Conservation (phyloP, 257 asterid genomes). For the Przewalskia tangutica region DNA sequence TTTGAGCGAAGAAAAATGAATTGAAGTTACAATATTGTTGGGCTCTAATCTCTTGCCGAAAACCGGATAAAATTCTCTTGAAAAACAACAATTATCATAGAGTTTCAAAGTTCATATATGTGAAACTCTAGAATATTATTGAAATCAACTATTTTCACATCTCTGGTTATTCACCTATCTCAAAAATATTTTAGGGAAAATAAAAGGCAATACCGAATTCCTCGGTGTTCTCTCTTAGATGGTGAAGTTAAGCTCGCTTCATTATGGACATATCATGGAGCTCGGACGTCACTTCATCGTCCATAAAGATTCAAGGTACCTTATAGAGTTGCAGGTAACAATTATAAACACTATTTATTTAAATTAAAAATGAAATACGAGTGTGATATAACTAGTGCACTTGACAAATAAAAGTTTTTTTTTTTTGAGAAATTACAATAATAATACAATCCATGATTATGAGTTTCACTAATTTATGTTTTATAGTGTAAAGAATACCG, state of each 20-base stretch:
- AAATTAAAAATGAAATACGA: no score
- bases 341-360: not conserved
- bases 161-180: no score
- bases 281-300: not conserved
- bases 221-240: not conserved
- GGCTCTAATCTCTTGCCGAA: not conserved
- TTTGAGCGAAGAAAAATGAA: not conserved
- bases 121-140: no score
- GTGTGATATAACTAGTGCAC: not conserved
- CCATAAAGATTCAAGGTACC: not conserved
- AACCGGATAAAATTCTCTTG: not conserved
- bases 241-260: not conserved
- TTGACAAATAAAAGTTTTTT: not conserved
- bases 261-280: not conserved
- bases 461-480: not conserved
- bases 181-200: no score
- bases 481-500: not conserved
- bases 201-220: not conserved
- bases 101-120: no score
- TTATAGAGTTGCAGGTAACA: not conserved
- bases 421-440: not conserved
- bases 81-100: no score
- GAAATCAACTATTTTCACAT: no score
- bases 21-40: not conserved
- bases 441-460: not conserved